Conservation (phyloP, 164 flowering plant species). For the Chloranthus sessilifolius region DNA sequence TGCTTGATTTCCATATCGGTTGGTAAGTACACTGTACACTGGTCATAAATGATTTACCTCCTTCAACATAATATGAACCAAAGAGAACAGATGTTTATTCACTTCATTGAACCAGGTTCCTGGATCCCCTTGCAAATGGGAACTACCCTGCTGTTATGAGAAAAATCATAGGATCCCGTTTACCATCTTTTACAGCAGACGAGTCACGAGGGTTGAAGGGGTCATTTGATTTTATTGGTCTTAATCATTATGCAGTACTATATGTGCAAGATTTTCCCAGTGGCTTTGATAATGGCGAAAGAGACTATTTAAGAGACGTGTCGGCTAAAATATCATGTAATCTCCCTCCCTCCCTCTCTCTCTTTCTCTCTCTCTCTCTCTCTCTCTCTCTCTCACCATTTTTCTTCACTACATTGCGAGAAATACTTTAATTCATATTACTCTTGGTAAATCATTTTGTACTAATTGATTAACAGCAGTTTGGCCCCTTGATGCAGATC, state of each 20-base stretch:
- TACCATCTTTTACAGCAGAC: constrained; percentile 7
- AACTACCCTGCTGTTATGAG: constrained; percentile 17
- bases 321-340: constrained; percentile 11
- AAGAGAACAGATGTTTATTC: background rate
- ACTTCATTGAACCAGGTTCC: constrained; percentile 8
- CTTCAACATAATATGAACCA: too few species aligned
- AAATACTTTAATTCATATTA: too few species aligned
- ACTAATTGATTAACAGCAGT: too few species aligned
- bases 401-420: too few species aligned
- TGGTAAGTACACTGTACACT: constrained; percentile 9
- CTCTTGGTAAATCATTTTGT: too few species aligned
- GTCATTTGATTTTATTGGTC: constrained; percentile 16
- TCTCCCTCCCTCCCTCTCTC: too few species aligned
- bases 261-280: constrained; percentile 5
- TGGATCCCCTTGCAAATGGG: constrained; percentile 16
- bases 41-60: background rate
- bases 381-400: too few species aligned
- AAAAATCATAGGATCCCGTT: constrained; percentile 13
- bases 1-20: constrained; percentile 13
- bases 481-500: too few species aligned
- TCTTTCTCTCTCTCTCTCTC: background rate
- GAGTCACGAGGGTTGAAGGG: constrained; percentile 11
- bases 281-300: background rate
- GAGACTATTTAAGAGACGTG: constrained; percentile 8
- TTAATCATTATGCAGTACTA: constrained; percentile 11